Evolutionary conservation across 2,329 filamentous ascomycete species (phyloP).

Genomic region (Pezicula carpinea): DNA sequence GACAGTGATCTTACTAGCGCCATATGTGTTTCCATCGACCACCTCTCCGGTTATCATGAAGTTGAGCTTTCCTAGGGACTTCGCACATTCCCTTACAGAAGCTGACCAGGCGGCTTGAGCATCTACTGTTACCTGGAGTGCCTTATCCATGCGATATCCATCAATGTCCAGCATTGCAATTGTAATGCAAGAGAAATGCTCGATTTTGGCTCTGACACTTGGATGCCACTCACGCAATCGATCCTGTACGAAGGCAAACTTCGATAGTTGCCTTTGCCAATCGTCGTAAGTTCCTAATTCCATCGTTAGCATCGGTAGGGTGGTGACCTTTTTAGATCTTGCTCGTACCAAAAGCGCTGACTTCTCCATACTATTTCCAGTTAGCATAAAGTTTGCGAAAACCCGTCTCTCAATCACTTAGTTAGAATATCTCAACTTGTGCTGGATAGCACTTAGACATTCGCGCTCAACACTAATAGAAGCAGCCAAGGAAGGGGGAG

Average conservation of each 20-base stretch:
- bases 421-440: too few species aligned
- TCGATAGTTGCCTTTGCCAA: constrained; percentile 57
- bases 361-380: not conserved
- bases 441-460: too few species aligned
- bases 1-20: too few species aligned
- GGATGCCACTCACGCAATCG: constrained; percentile 59
- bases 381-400: too few species aligned
- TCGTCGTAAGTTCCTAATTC: not conserved
- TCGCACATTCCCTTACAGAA: constrained; percentile 52
- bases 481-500: too few species aligned
- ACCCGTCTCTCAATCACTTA: too few species aligned
- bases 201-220: constrained; percentile 50
- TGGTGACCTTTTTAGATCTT: too few species aligned
- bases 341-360: not conserved
- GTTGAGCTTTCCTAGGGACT: constrained; percentile 51
- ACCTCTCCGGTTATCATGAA: constrained; percentile 62
- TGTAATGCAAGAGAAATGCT: constrained; percentile 57
- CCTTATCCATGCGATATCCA: constrained; percentile 63
- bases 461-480: too few species aligned
- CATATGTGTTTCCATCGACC: constrained; percentile 55
- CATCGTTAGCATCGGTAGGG: too few species aligned
- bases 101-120: constrained; percentile 53
- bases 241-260: constrained; percentile 63
- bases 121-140: constrained; percentile 58
- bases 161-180: constrained; percentile 59